Conservation (phyloP, 306 rosid species). For the Cotoneaster glaucophyllus region DNA sequence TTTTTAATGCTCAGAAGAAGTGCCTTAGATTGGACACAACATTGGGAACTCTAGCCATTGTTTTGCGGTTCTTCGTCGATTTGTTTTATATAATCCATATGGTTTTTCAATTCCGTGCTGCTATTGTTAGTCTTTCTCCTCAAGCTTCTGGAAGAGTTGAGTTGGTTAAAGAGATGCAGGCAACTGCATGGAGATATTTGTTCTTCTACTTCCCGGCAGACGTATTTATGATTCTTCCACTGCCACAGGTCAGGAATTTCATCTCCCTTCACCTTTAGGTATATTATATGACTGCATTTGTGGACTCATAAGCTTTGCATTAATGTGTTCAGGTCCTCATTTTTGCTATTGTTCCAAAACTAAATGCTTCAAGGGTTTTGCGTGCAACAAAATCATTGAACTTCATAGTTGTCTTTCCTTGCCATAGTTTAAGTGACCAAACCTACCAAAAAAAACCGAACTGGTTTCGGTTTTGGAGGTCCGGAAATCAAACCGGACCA, state of each 20-base stretch:
- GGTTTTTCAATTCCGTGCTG: neutral
- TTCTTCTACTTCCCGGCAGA: neutral
- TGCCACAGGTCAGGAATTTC: constrained; percentile 8
- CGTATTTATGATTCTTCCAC: constrained; percentile 11
- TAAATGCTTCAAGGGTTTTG: neutral
- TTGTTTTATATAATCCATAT: too few species aligned
- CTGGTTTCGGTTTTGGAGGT: too few species aligned
- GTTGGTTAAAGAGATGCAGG: neutral
- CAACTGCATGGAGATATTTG: neutral
- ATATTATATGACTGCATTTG: too few species aligned
- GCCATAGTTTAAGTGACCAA: too few species aligned
- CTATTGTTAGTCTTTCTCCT: neutral
- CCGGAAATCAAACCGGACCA: fast-evolving
- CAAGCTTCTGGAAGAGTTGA: neutral
- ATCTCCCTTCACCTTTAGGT: neutral
- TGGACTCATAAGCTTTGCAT: too few species aligned
- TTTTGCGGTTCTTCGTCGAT: constrained; percentile 15
- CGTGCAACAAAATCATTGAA: neutral
- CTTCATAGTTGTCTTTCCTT: constrained; percentile 3
- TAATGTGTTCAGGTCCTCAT: constrained; percentile 13
- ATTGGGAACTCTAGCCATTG: neutral
- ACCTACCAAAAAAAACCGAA: too few species aligned
- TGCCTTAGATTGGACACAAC: constrained; percentile 21
- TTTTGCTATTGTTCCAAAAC: neutral
- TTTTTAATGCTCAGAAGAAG: constrained; percentile 7